A percentile compares a stretch with the other conserved stretches of the same genome.
phyloP scores from a whole-genome alignment of 2,329 filamentous ascomycete genomes.

The Arachnomyces sp. region DNA sequence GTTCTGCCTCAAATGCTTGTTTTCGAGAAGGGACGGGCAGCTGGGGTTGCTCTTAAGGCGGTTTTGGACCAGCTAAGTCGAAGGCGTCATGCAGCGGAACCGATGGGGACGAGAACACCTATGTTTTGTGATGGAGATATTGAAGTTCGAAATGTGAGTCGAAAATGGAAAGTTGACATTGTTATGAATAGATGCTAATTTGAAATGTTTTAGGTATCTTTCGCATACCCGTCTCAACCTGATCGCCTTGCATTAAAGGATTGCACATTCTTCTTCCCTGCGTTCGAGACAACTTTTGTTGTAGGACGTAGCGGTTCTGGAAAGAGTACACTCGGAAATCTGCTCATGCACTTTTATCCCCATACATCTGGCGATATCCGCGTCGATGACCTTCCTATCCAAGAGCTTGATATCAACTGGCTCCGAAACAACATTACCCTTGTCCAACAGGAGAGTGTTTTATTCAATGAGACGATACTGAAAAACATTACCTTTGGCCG shows the following conservation, averaged over 20 bases:
- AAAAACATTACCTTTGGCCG: slow-evolving; percentile 72
- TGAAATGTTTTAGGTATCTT: slow-evolving; percentile 61
- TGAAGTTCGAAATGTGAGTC: slow-evolving; percentile 56
- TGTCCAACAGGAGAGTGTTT: slow-evolving; percentile 70
- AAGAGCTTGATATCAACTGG: slow-evolving; percentile 61
- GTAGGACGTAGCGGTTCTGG: slow-evolving; percentile 84
- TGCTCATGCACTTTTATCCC: slow-evolving; percentile 71
- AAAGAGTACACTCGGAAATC: slow-evolving; percentile 78
- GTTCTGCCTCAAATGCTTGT: slow-evolving; percentile 70
- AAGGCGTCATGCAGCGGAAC: slow-evolving; percentile 16
- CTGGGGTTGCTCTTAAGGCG: slow-evolving; percentile 55
- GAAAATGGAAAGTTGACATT: background rate
- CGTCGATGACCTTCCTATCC: slow-evolving; percentile 59
- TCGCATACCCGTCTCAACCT: slow-evolving; percentile 69
- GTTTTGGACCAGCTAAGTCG: slow-evolving; percentile 30
- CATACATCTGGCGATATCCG: slow-evolving; percentile 57
- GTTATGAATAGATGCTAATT: background rate
- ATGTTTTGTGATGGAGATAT: slow-evolving; percentile 57
- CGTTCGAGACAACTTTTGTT: slow-evolving; percentile 68
- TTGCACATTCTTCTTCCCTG: slow-evolving; percentile 61
- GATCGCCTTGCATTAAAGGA: slow-evolving; percentile 52
- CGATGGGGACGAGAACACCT: slow-evolving; percentile 25
- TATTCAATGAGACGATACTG: slow-evolving; percentile 75
- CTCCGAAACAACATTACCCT: slow-evolving; percentile 69
- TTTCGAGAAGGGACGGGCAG: slow-evolving; percentile 70